Evolutionary conservation across 495 filamentous ascomycete genomes (phyloP).

Genomic region (Aspergillus nanangensis): DNA sequence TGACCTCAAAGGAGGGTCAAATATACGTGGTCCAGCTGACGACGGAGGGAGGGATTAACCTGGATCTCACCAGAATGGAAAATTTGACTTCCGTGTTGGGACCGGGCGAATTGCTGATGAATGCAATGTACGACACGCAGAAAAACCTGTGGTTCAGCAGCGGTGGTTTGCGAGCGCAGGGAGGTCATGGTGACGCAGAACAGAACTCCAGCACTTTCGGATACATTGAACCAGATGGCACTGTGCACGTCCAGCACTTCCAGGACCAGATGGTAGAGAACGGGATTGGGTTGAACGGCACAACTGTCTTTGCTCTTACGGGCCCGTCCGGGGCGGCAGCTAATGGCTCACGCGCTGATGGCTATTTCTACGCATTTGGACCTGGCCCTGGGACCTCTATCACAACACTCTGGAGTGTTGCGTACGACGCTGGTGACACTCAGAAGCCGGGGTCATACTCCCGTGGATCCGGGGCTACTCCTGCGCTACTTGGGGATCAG

Average conservation of each 20-base stretch:
- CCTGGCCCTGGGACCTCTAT: neutral
- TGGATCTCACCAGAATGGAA: neutral
- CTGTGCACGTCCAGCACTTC: neutral
- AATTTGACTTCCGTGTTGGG: neutral
- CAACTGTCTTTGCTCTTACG: neutral
- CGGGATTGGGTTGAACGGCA: neutral
- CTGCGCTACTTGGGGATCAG: neutral
- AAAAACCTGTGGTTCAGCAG: conserved; percentile 2
- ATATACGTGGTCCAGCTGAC: neutral
- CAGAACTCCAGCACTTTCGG: neutral
- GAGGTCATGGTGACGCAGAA: neutral
- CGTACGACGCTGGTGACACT: neutral
- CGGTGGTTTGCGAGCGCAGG: neutral
- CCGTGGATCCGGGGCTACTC: neutral
- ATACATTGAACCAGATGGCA: neutral
- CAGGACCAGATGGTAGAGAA: conserved; percentile 1
- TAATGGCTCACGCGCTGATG: neutral
- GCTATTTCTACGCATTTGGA: neutral
- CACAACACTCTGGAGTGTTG: neutral
- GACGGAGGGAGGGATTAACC: neutral
- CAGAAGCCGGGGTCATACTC: neutral
- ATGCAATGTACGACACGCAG: conserved; percentile 1
- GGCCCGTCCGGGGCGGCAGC: neutral
- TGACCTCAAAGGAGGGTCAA: conserved; percentile 3
- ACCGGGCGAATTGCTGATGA: neutral